Evolutionary conservation across 148 eudicot genomes (phyloP).

Genomic region (Silene latifolia): DNA sequence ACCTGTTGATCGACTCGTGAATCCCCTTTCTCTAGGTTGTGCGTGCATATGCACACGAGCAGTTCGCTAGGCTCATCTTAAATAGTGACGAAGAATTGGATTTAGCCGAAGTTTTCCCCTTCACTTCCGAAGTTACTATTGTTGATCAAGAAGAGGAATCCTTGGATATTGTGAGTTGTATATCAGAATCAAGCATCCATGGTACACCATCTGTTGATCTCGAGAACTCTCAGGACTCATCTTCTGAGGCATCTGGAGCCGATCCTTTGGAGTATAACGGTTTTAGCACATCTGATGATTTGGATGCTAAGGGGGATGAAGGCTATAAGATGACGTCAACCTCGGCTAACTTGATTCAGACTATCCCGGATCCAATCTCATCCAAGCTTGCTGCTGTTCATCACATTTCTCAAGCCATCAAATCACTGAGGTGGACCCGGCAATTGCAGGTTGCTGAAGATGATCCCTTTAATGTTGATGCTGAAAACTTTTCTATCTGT

Average conservation of each 20-base stretch:
- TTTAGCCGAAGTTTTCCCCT: constrained; percentile 55
- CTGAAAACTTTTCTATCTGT: constrained; percentile 59
- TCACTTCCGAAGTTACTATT: constrained; percentile 52
- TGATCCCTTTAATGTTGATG: constrained; percentile 28
- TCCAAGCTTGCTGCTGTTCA: constrained; percentile 88
- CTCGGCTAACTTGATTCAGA: constrained; percentile 37
- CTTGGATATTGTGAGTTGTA: constrained; percentile 51
- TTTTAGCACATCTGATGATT: constrained; percentile 30
- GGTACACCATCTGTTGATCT: constrained; percentile 32
- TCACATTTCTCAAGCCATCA: constrained; percentile 97
- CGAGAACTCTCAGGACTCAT: constrained; percentile 28
- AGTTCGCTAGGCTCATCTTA: constrained; percentile 89
- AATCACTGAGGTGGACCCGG: constrained; percentile 88
- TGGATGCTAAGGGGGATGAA: constrained; percentile 30
- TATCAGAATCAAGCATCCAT: constrained; percentile 50
- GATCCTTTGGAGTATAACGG: constrained; percentile 25
- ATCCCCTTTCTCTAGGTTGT: constrained; percentile 66
- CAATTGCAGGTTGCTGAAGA: constrained; percentile 46
- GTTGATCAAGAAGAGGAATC: constrained; percentile 72
- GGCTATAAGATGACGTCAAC: constrained; percentile 30
- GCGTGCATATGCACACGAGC: constrained; percentile 96
- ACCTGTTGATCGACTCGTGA: not conserved
- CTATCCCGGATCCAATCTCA: constrained; percentile 60
- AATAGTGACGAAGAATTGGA: constrained; percentile 62
- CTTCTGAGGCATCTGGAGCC: constrained; percentile 31